These are phyloP conservation scores for Agaricus blazei DNA, from an alignment of 768 basidiomycete species.

Conservation along the genomic window DNA sequence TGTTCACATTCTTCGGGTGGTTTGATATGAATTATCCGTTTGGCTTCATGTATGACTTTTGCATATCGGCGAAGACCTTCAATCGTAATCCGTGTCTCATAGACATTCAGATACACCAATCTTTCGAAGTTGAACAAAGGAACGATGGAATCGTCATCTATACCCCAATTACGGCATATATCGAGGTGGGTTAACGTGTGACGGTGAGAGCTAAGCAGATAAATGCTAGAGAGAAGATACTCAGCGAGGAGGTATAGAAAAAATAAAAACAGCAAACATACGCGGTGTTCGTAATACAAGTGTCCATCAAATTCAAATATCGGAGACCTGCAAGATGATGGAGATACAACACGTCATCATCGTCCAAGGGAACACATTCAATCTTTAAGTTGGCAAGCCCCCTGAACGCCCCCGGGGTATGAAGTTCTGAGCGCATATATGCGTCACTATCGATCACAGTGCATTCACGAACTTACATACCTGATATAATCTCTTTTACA, in stretches of 20 bases:
- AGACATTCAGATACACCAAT: constrained; percentile 45
- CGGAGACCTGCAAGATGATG: constrained; percentile 1
- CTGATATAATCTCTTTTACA: constrained; percentile 32
- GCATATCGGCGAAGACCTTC: constrained; percentile 44
- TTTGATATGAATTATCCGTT: constrained; percentile 43
- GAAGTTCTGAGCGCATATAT: constrained; percentile 1
- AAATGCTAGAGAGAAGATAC: constrained; percentile 36
- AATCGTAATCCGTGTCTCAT: constrained; percentile 53
- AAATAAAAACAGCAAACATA: constrained; percentile 20
- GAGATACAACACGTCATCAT: constrained; percentile 2
- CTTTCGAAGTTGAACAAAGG: constrained; percentile 45
- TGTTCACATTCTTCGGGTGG: constrained; percentile 47
- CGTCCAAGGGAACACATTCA: background rate
- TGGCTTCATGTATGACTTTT: constrained; percentile 25
- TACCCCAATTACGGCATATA: constrained; percentile 44
- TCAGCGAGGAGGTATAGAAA: background rate
- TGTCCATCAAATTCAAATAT: constrained; percentile 22
- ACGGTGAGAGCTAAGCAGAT: constrained; percentile 51
- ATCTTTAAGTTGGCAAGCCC: background rate
- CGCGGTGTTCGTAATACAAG: constrained; percentile 61
- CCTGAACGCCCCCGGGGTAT: background rate
- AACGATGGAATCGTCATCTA: constrained; percentile 54
- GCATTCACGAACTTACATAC: background rate
- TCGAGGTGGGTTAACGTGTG: constrained; percentile 47
- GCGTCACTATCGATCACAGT: background rate